Percentiles rank a stretch among this genome's conserved stretches.
Evolutionary conservation across 441 rosid species (phyloP).

Genomic region (Corymbia calophylla): DNA sequence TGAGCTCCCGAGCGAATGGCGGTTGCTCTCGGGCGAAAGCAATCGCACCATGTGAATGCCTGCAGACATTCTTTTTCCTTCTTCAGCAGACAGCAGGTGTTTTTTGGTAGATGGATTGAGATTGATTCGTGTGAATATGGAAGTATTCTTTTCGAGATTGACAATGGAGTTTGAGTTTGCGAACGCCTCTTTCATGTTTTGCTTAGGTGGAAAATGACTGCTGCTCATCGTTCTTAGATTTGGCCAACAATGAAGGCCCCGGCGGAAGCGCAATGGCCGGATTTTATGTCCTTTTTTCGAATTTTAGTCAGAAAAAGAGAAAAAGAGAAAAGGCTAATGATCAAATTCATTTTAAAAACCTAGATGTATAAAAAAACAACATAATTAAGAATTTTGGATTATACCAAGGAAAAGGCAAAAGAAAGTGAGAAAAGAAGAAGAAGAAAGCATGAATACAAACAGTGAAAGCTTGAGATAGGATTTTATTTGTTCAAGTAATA

Average conservation of each 20-base stretch:
- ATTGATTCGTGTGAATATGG: neutral
- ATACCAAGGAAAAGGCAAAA: no score
- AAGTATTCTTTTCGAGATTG: neutral
- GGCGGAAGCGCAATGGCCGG: neutral
- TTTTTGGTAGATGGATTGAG: neutral
- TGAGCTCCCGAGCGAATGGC: neutral
- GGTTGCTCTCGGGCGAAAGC: neutral
- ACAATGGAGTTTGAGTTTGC: neutral
- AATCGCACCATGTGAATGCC: neutral
- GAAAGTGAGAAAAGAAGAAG: no score
- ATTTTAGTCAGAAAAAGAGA: neutral
- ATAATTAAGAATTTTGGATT: no score
- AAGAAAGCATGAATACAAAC: no score
- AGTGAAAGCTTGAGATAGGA: no score
- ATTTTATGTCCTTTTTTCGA: neutral
- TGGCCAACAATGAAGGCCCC: neutral
- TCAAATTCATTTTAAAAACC: no score
- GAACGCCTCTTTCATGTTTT: neutral
- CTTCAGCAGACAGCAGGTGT: neutral
- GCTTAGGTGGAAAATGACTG: no score
- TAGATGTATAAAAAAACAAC: no score
- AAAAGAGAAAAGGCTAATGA: neutral
- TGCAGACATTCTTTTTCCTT: neutral
- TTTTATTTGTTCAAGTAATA: no score
- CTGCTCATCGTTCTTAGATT: no score